Evolutionary conservation across 768 basidiomycete genomes (phyloP), one percentile per base, ranked within the genome.

Genomic region (Hysterangium stoloniferum): DNA sequence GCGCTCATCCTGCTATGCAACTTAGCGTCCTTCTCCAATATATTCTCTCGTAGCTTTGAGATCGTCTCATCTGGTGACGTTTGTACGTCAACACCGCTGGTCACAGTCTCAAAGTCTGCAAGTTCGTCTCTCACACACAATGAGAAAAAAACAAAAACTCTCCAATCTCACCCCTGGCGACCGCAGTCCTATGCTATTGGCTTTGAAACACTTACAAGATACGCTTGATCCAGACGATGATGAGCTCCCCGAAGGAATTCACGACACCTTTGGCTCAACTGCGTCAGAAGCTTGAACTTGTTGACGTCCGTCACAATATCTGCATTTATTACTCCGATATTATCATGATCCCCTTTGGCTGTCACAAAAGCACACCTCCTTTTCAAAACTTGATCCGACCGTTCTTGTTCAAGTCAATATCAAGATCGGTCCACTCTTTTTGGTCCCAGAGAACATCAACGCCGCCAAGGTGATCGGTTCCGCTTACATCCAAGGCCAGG

Each of bases 191-290:
- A 31, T 57, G 25, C 52, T 58, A 11, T 31, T 33, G 11, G 22
- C 29, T 17, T 53, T 57, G 19, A 20, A 48, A 25, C 24, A 48
- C 37, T 58, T 58, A 33, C 54, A 48, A 42, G 31, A 19, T n/a
- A 34, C 38, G 25, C 58, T 58, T 22, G 57, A 58, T 48, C 58
- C 55, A 19, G 58, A 51, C 17, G 54, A 58, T 42, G 50, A 59
- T n/a, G 55, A 56, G 45, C 45, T 59, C 24, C 54, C 57, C 33
- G 9, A 42, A 28, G 45, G 29, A 20, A 15, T 56, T 5, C 19
- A 46, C 44, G 38, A 31, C 35, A 33, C 4, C 19, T n/a, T 42
- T 58, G 7, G 54, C 25, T 32, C 27, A 57, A 33, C 20, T 58
- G 12, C 57, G 36, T 34, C 31, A 48, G 31, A 57, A 55, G 57